Base-by-base conservation (phyloP, 2,329 filamentous ascomycete species). In the Phialemonium atrogriseum region DNA sequence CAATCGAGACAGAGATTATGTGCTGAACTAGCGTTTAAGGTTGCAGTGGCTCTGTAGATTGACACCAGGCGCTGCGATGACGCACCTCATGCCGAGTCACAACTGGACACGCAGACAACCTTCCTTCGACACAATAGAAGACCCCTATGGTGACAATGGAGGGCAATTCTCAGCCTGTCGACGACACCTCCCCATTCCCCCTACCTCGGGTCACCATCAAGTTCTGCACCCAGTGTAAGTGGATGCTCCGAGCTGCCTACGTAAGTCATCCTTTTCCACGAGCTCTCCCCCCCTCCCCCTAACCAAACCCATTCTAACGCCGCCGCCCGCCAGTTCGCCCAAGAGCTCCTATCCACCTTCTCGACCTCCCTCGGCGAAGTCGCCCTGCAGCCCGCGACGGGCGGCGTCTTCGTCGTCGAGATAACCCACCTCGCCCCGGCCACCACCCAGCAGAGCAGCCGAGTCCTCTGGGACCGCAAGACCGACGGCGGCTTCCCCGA, bases 311-410 rank as follows among this genome's bases (percentile, higher is more conserved):
- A 27, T 32, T 24, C 32, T 24, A 16, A 14, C 29, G 13, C 27
- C 15, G 8, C 24, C 16, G 3, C 17, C n/a, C 24, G 30, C 32
- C 45, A 94, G 84, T 95, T 83, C 56, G 89, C 81, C 29, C 91
- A 96, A 68, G 91, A 96, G 58, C 77, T 98, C 26, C 77, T 98
- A 22, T 94, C 86, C 2, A 98, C 89, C 1, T 98, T 98, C 62
- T 75, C 76, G 33, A 84, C 78, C 2, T 68, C 76, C 26, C 72
- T 96, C 2, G 88, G 87, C 39, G 89, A 96, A 56, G 80, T 96
- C 8, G 78, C 89, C 11, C 71, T 98, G 7, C 76, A 93, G 42
- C 91, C 91, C 1, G 69, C 77, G 10, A 93, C 85, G 0, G 87
- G 89, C 12, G 89, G 91, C 0, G 66, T 83, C 3, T 98, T 96